These are phyloP conservation scores for Carpinus fangiana DNA, from an alignment of 306 rosid genomes.

Conservation along the genomic window DNA sequence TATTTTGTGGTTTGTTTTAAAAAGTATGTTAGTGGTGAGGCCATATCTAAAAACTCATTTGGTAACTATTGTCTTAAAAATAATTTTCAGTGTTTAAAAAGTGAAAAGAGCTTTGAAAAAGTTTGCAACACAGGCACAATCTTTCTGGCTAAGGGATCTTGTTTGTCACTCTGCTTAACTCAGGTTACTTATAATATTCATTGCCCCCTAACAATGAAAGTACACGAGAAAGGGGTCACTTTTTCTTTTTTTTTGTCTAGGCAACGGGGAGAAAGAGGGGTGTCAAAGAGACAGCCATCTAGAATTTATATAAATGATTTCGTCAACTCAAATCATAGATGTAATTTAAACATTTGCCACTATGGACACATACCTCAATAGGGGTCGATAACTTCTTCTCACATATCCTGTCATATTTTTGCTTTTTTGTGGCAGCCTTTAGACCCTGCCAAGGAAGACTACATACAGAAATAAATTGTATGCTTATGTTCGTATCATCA, in stretches of 20 bases:
- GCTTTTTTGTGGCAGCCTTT: constrained; percentile 72
- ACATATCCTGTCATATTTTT: constrained; percentile 78
- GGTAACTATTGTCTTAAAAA: no score
- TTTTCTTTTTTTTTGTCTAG: not conserved
- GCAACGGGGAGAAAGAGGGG: no score
- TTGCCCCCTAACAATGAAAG: not conserved
- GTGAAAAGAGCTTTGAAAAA: no score
- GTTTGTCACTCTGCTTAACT: not conserved
- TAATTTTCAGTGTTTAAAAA: no score
- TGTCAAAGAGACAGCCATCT: not conserved
- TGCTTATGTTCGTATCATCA: not conserved
- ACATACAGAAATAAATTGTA: constrained; percentile 24
- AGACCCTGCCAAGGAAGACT: constrained; percentile 99
- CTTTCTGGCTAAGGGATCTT: not conserved
- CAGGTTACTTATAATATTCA: not conserved
- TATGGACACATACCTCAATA: constrained; percentile 53
- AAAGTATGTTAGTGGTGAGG: no score
- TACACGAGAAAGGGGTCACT: not conserved
- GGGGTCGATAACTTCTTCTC: constrained; percentile 82
- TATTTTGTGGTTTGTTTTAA: no score
- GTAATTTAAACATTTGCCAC: not conserved
- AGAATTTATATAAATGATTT: not conserved
- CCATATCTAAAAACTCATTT: no score
- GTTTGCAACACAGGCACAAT: no score
- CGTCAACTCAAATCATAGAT: not conserved